Evolutionary conservation across 176 grass and related monocot species (phyloP), one percentile per base, ranked within the genome.

Genomic region (Otatea glauca): DNA sequence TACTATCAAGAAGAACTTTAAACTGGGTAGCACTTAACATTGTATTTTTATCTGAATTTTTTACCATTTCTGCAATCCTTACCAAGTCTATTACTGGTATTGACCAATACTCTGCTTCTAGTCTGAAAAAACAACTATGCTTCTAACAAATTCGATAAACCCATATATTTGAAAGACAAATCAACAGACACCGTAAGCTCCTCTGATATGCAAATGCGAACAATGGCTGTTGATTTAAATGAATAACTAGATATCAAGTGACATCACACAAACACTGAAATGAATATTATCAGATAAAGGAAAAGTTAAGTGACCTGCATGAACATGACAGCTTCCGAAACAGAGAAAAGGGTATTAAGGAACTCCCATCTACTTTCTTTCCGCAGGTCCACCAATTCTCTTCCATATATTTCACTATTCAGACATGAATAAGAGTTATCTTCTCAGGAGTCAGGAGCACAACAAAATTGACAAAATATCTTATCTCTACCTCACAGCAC

Each of bases 281-380:
- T 59, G 62, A 71, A 17, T 15, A 50, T 47, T 81, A 85, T 75
- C 62, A 62, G 43, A 69, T 50, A 71, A 65, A 81, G 62, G 75
- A 70, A 74, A 37, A 77, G 39, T 25, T 84, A 85, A 82, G 24
- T 54, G 42, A 98, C 95, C 95, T 98, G 95, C 92, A 98, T 98
- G 89, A 86, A 98, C 95, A 95, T 98, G 68, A 98, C 95, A 84
- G 92, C 95, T 91, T 98, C 95, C 86, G 95, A 98, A 90, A 98
- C 95, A 81, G 95, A 98, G 89, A 98, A 98, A 93, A 95, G 66
- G 84, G 95, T 98, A 78, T 98, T 98, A 39, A 98, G 92, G 68
- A 98, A 98, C 79, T 93, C 95, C 95, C 95, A 98, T 84, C 85
- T 87, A 81, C 86, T 88, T 92, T 98, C 92, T 65, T 98, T 95